Evolutionary conservation across 257 asterid species (phyloP).

Genomic region (Verbena officinalis): DNA sequence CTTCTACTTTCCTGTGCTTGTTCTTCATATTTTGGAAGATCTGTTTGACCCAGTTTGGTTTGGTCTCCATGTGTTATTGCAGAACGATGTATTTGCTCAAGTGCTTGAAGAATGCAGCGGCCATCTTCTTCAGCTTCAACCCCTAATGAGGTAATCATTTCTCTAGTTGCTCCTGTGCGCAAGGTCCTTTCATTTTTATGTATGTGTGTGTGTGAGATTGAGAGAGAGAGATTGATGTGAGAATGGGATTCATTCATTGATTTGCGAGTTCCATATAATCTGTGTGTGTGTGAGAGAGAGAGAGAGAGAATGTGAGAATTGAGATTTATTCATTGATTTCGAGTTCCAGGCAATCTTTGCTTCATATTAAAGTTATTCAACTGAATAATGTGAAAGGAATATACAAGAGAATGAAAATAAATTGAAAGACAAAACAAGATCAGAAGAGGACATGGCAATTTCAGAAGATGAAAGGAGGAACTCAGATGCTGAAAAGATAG

Average conservation of each 20-base stretch:
- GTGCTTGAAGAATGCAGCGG: constrained; percentile 83
- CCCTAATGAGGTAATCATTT: constrained; percentile 68
- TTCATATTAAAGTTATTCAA: constrained; percentile 8
- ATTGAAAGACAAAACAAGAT: constrained; percentile 37
- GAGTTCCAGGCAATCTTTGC: not conserved
- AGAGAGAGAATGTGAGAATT: not conserved
- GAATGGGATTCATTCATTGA: too few relatives aligned
- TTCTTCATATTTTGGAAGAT: not conserved
- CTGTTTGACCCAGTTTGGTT: constrained; percentile 15
- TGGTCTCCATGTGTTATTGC: constrained; percentile 15
- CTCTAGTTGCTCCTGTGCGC: not conserved
- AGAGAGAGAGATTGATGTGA: too few relatives aligned
- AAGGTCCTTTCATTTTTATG: not conserved
- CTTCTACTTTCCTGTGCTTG: not conserved
- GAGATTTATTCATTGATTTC: not conserved
- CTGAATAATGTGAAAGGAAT: constrained; percentile 45
- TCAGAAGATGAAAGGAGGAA: constrained; percentile 48
- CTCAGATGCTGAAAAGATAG: constrained; percentile 43
- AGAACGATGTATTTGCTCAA: constrained; percentile 81
- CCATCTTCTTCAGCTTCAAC: constrained; percentile 66
- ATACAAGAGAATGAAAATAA: constrained; percentile 59
- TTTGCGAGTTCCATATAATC: too few relatives aligned
- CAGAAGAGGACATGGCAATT: constrained; percentile 34
- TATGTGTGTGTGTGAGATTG: too few relatives aligned
- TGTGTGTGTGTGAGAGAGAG: too few relatives aligned